Evolutionary conservation across 768 basidiomycete genomes (phyloP).

Genomic region (Mrakia blollopis): DNA sequence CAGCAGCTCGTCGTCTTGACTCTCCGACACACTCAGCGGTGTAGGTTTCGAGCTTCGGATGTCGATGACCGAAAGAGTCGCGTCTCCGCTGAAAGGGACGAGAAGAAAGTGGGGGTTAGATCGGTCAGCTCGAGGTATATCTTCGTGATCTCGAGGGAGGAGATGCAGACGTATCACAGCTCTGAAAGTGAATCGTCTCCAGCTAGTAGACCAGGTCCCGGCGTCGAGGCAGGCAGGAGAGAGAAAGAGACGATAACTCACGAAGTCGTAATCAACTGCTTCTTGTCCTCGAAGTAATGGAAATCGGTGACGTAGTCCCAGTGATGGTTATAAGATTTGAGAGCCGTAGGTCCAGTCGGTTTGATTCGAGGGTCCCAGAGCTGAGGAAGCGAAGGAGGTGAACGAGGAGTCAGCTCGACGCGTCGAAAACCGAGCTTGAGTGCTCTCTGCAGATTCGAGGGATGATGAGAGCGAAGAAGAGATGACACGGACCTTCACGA

Average conservation of each 20-base stretch:
- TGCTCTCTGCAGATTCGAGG: not conserved
- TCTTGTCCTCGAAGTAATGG: slow-evolving; percentile 75
- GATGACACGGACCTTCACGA: slow-evolving; percentile 69
- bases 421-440: not conserved
- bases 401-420: not conserved
- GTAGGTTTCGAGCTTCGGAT: slow-evolving; percentile 72
- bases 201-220: no score
- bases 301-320: slow-evolving; percentile 94
- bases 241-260: slow-evolving; percentile 45
- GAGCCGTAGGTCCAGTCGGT: slow-evolving; percentile 51
- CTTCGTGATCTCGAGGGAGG: no score
- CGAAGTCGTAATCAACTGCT: slow-evolving; percentile 83
- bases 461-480: not conserved
- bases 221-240: not conserved
- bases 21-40: slow-evolving; percentile 80
- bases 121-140: not conserved
- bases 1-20: slow-evolving; percentile 91
- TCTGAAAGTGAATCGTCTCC: no score
- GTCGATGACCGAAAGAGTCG: slow-evolving; percentile 86
- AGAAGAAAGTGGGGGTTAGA: not conserved
- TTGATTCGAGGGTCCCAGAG: slow-evolving; percentile 74
- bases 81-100: slow-evolving; percentile 67
- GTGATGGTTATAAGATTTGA: slow-evolving; percentile 73
- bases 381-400: slow-evolving; percentile 47
- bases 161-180: no score